Evolutionary conservation across 1,284 basidiomycete species (phyloP).

Genomic region (Cystobasidium slooffiae): DNA sequence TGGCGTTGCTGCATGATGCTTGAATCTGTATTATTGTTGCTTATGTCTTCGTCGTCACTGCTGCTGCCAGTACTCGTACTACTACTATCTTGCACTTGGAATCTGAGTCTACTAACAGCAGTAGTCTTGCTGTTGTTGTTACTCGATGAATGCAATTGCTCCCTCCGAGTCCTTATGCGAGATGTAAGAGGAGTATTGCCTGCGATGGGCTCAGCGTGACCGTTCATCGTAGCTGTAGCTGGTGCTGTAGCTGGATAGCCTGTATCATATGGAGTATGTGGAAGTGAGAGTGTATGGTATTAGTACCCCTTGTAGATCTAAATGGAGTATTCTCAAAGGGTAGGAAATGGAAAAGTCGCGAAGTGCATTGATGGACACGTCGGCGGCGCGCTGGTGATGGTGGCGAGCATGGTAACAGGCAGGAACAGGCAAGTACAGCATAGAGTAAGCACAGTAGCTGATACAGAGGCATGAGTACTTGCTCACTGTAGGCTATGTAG

Average conservation of each 20-base stretch:
- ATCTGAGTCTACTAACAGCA: slow-evolving; percentile 16
- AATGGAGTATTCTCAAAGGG: slow-evolving; percentile 3
- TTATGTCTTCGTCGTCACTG: not conserved
- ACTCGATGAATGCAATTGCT: slow-evolving; percentile 2
- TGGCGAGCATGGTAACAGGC: not conserved
- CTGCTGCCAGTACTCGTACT: not conserved
- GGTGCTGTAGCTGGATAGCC: not conserved
- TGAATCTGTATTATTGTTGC: not conserved
- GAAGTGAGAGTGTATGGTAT: not conserved
- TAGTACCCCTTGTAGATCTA: not conserved
- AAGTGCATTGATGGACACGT: slow-evolving; percentile 1
- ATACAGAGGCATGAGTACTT: not conserved
- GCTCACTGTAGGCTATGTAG: not conserved
- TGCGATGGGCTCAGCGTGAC: slow-evolving; percentile 18
- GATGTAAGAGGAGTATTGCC: slow-evolving; percentile 19
- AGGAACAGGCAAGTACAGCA: not conserved
- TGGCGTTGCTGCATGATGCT: slow-evolving; percentile 31
- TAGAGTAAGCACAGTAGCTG: not conserved
- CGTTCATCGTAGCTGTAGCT: slow-evolving; percentile 19
- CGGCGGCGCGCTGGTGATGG: not conserved
- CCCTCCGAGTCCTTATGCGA: slow-evolving; percentile 15
- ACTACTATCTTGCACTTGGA: not conserved
- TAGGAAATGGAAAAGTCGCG: slow-evolving; percentile 16
- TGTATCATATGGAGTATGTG: slow-evolving; percentile 5
- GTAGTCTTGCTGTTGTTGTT: slow-evolving; percentile 9